Percentiles rank a stretch among this genome's conserved stretches.
Evolutionary conservation across 2,329 filamentous ascomycete genomes (phyloP).

Genomic region (Myriosclerotinia scirpicola): DNA sequence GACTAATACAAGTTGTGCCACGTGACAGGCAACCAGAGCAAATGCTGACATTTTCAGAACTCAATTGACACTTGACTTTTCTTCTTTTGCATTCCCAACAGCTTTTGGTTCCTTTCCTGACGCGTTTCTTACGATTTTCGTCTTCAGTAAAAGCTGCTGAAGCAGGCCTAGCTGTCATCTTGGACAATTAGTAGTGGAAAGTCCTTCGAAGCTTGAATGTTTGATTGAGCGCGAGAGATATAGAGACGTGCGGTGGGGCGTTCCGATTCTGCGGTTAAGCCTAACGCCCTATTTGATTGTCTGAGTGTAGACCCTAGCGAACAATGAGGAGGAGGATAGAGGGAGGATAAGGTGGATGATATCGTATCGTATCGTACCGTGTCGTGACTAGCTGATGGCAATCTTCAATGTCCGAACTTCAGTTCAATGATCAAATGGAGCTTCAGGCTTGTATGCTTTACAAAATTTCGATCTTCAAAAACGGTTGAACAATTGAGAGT

Average conservation of each 20-base stretch:
- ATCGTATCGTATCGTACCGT: too few species aligned
- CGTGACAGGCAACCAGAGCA: conserved; percentile 51
- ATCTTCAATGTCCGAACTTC: not conserved
- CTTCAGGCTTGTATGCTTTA: not conserved
- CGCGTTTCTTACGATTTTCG: conserved; percentile 37
- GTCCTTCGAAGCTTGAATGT: not conserved
- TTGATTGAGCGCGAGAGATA: too few species aligned
- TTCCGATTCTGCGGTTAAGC: too few species aligned
- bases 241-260: too few species aligned
- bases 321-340: too few species aligned
- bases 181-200: not conserved
- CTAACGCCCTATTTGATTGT: too few species aligned
- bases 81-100: conserved; percentile 58
- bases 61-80: conserved; percentile 53
- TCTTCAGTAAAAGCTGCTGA: conserved; percentile 24
- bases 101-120: conserved; percentile 53
- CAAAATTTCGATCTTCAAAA: not conserved
- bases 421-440: not conserved
- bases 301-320: too few species aligned
- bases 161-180: conserved; percentile 19
- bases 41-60: conserved; percentile 41
- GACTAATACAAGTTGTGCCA: conserved; percentile 39
- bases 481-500: too few species aligned
- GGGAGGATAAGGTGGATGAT: too few species aligned
- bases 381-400: not conserved